Percentiles rank a stretch among this genome's conserved stretches.
These are phyloP conservation scores for Sergeia podlipaevii DNA, from an alignment of 208 protist genomes.

Conservation along the genomic window DNA sequence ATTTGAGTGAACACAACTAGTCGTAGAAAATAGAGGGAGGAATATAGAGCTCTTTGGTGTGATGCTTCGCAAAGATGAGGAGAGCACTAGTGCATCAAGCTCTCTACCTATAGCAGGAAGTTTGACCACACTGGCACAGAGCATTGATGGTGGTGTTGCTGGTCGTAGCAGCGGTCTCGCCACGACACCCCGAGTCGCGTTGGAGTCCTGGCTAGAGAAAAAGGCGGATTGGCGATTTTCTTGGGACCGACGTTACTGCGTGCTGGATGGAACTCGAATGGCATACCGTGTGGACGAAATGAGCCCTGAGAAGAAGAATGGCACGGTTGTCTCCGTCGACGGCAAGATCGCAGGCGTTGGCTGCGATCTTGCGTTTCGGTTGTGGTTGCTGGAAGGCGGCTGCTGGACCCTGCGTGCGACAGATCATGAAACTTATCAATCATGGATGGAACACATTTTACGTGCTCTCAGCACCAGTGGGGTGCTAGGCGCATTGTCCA, in stretches of 20 bases:
- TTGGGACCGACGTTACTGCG: conserved; percentile 64
- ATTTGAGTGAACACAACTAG: too few species aligned
- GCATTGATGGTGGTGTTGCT: not conserved
- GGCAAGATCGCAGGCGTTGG: conserved; percentile 8
- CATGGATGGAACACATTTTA: conserved; percentile 34
- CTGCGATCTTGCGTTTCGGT: conserved; percentile 34
- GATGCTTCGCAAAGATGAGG: too few species aligned
- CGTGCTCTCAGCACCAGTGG: conserved; percentile 25
- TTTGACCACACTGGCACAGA: too few species aligned
- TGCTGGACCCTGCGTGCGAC: conserved; percentile 62
- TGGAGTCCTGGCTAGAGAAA: conserved; percentile 63
- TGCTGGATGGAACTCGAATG: conserved; percentile 51
- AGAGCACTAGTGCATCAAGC: too few species aligned
- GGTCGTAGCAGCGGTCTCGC: not conserved
- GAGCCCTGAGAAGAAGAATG: conserved; percentile 44
- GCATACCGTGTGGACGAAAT: conserved; percentile 47
- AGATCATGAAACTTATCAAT: conserved; percentile 35
- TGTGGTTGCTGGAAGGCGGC: conserved; percentile 70
- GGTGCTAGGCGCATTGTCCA: too few species aligned
- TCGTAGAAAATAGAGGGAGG: too few species aligned
- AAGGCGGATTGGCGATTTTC: conserved; percentile 73
- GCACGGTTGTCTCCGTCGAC: conserved; percentile 54
- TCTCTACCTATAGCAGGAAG: too few species aligned
- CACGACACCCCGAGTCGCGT: not conserved
- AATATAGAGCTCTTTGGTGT: too few species aligned